Percentiles rank a stretch among this genome's conserved stretches.
These are phyloP conservation scores for Aspergillus brasiliensis DNA, from an alignment of 2,329 filamentous ascomycete genomes.

Conservation along the genomic window DNA sequence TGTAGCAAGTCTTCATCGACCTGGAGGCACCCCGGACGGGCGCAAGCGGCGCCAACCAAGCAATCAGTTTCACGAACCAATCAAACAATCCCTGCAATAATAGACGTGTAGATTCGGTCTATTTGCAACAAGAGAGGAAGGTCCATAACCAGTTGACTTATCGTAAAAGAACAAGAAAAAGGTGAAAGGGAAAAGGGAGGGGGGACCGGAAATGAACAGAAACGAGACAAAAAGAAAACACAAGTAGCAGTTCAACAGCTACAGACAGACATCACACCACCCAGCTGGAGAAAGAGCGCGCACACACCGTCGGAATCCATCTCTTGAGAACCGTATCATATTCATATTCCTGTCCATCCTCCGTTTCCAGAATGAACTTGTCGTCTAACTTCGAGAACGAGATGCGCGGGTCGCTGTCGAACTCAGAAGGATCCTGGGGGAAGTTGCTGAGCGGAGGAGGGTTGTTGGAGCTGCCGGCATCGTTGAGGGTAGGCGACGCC, in stretches of 20 bases:
- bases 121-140: constrained; percentile 17
- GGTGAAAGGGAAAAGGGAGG: not conserved
- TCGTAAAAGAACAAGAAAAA: constrained; percentile 9
- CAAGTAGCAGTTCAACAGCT: constrained; percentile 19
- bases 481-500: constrained; percentile 26
- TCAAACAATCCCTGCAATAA: constrained; percentile 20
- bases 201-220: not conserved
- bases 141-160: constrained; percentile 5
- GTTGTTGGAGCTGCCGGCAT: constrained; percentile 13
- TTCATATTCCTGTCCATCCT: constrained; percentile 82
- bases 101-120: constrained; percentile 14
- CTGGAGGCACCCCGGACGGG: constrained; percentile 45
- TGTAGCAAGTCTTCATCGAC: constrained; percentile 62
- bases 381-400: constrained; percentile 82
- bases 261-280: constrained; percentile 14
- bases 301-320: constrained; percentile 70
- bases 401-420: constrained; percentile 77
- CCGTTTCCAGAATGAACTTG: constrained; percentile 81
- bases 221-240: no score
- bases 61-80: constrained; percentile 38
- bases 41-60: constrained; percentile 29
- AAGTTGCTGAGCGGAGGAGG: constrained; percentile 40
- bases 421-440: constrained; percentile 63
- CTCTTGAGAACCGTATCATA: constrained; percentile 70
- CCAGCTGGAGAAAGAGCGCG: constrained; percentile 23